Percentiles rank a stretch among this genome's conserved stretches.
phyloP scores from a whole-genome alignment of 2,329 filamentous ascomycete species.

The Fusarium falciforme region DNA sequence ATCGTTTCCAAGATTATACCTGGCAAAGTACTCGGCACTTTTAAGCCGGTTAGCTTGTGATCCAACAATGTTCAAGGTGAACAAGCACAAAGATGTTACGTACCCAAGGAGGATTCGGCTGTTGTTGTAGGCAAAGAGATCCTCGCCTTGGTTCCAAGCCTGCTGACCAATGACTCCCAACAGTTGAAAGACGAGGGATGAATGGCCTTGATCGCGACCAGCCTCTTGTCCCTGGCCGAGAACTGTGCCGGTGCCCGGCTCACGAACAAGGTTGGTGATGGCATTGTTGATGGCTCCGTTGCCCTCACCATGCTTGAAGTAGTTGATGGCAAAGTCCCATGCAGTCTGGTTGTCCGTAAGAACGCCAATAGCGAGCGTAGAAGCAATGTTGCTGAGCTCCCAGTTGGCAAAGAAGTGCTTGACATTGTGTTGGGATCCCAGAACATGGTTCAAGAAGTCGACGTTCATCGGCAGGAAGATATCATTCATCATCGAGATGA shows the following conservation, averaged over 20 bases:
- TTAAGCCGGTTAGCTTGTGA: background rate
- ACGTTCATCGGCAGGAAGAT: background rate
- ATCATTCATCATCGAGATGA: background rate
- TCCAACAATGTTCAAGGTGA: no score
- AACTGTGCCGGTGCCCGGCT: background rate
- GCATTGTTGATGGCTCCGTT: background rate
- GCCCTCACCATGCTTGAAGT: background rate
- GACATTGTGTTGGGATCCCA: background rate
- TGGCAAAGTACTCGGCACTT: conserved; percentile 28
- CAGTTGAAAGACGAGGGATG: background rate
- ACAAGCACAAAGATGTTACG: background rate
- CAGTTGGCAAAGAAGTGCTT: background rate
- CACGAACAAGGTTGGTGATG: background rate
- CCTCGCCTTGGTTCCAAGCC: background rate
- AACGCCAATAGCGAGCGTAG: background rate
- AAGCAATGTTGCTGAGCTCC: background rate
- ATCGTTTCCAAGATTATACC: conserved; percentile 29
- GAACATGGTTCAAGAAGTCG: background rate
- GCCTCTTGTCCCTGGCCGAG: background rate
- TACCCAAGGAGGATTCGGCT: conserved; percentile 35
- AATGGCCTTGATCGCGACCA: background rate
- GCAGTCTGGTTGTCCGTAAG: background rate
- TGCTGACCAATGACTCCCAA: background rate
- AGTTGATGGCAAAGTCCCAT: background rate
- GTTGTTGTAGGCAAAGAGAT: conserved; percentile 16